phyloP scores from a whole-genome alignment of 1,284 basidiomycete genomes.

The Singerocomus inundabilis region DNA sequence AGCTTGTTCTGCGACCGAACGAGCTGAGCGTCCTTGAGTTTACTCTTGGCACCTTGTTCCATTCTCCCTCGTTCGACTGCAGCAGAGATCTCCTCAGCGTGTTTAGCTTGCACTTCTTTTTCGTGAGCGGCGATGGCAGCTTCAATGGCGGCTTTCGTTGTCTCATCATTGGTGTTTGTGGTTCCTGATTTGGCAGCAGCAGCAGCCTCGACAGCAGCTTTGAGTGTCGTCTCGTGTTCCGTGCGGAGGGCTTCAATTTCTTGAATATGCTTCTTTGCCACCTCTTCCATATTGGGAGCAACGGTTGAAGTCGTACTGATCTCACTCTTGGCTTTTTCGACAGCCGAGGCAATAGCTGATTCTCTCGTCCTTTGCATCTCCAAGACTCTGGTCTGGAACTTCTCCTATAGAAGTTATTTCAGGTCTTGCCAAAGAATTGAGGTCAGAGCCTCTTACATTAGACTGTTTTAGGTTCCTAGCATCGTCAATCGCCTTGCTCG shows the following conservation, averaged over 20 bases:
- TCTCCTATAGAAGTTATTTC: conserved; percentile 38
- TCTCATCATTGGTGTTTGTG: conserved; percentile 29
- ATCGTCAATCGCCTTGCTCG: conserved; percentile 47
- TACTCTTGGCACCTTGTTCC: conserved; percentile 58
- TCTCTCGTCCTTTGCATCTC: conserved; percentile 40
- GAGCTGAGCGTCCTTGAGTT: conserved; percentile 68
- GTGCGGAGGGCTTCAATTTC: conserved; percentile 57
- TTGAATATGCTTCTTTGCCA: conserved; percentile 52
- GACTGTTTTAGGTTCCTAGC: conserved; percentile 40
- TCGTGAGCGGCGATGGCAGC: conserved; percentile 53
- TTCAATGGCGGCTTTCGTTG: conserved; percentile 43
- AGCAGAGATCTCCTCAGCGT: conserved; percentile 54
- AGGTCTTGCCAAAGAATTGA: background rate
- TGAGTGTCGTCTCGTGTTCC: conserved; percentile 56
- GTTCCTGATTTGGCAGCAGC: conserved; percentile 42
- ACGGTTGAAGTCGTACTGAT: conserved; percentile 24
- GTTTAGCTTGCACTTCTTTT: conserved; percentile 43
- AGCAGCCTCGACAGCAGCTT: conserved; percentile 43
- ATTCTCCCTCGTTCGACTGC: conserved; percentile 66
- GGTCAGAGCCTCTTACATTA: conserved; percentile 30
- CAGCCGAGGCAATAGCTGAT: conserved; percentile 49
- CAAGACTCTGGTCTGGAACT: conserved; percentile 42
- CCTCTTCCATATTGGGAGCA: conserved; percentile 36
- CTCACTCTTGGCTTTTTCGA: conserved; percentile 53
- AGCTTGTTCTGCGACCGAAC: conserved; percentile 54